Conservation (phyloP, 352 stramenopile species). For the Pythium vanterpoolii region DNA sequence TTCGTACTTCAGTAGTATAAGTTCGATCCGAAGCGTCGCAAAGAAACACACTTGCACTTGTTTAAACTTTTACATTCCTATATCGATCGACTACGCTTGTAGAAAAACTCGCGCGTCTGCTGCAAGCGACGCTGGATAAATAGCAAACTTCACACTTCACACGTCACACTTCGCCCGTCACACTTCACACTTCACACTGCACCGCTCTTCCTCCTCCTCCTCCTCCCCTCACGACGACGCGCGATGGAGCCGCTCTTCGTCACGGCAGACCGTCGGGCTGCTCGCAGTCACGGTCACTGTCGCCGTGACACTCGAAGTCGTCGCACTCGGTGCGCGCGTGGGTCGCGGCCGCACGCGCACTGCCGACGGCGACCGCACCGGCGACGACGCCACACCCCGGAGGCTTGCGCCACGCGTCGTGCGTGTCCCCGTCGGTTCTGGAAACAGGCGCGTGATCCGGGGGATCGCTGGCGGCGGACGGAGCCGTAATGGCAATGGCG, state of each 20-base stretch:
- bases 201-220: too few relatives aligned
- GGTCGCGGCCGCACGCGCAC: slow-evolving; percentile 23
- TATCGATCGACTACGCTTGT: too few relatives aligned
- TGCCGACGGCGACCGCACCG: not conserved
- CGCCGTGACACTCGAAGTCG: slow-evolving; percentile 47
- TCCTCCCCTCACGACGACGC: not conserved
- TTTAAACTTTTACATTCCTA: too few relatives aligned
- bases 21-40: too few relatives aligned
- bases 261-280: not conserved
- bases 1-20: too few relatives aligned
- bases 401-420: not conserved
- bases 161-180: not conserved
- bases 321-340: slow-evolving; percentile 29
- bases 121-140: too few relatives aligned
- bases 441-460: slow-evolving; percentile 32
- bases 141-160: not conserved
- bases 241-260: not conserved
- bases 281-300: slow-evolving; percentile 39
- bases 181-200: not conserved
- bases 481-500: slow-evolving; percentile 29
- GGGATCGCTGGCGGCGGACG: slow-evolving; percentile 49
- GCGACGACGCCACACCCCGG: not conserved
- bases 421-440: not conserved
- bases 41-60: too few relatives aligned
- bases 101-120: too few relatives aligned